Evolutionary conservation across 768 basidiomycete genomes (phyloP).

Genomic region (Cyclocybe cylindracea): DNA sequence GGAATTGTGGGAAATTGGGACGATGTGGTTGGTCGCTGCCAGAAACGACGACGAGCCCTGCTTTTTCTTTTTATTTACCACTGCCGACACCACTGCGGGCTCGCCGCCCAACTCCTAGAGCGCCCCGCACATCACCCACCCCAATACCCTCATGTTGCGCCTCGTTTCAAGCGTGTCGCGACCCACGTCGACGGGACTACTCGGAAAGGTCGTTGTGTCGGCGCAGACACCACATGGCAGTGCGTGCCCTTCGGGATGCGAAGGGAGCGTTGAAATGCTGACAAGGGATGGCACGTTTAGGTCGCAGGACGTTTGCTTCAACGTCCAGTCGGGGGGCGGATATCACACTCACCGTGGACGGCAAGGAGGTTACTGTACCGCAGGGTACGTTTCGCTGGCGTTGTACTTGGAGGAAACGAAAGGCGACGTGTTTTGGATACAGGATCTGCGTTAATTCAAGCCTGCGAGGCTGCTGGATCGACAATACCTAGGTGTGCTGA

Average conservation of each 20-base stretch:
- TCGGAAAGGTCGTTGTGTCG: constrained; percentile 60
- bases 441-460: constrained; percentile 96
- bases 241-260: constrained; percentile 15
- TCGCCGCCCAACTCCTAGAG: constrained; percentile 29
- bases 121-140: constrained; percentile 20
- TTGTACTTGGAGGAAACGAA: neutral
- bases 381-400: constrained; percentile 65
- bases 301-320: constrained; percentile 63
- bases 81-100: constrained; percentile 29
- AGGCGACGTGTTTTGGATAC: constrained; percentile 9
- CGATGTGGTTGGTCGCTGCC: constrained; percentile 47
- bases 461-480: constrained; percentile 88
- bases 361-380: constrained; percentile 95
- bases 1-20: constrained; percentile 40
- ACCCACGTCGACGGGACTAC: constrained; percentile 66
- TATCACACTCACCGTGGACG: constrained; percentile 93
- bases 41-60: constrained; percentile 42
- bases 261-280: neutral
- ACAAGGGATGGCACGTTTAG: constrained; percentile 31
- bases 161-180: constrained; percentile 61
- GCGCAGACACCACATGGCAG: constrained; percentile 33
- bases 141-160: constrained; percentile 55
- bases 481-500: constrained; percentile 71
- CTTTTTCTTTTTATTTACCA: constrained; percentile 30
- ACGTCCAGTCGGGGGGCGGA: constrained; percentile 69